These are phyloP conservation scores for Talaromyces atroroseus DNA, from an alignment of 2,329 filamentous ascomycete species.

Conservation along the genomic window DNA sequence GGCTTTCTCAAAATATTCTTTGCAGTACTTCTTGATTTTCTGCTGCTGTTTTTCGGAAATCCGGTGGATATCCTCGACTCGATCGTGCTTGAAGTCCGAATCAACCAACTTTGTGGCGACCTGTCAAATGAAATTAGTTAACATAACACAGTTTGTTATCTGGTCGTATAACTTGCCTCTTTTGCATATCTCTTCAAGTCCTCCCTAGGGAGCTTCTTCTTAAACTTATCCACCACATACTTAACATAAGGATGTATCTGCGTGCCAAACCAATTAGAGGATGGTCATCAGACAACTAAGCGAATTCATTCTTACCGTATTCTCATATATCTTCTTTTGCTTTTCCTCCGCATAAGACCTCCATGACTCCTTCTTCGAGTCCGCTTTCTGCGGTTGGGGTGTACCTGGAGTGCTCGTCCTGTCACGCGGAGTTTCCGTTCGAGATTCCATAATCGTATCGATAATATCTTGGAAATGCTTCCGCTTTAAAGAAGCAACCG, in stretches of 20 bases:
- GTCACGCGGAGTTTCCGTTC: constrained; percentile 43
- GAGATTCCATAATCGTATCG: constrained; percentile 64
- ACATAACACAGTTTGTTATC: neutral
- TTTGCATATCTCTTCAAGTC: constrained; percentile 61
- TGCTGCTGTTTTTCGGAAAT: constrained; percentile 73
- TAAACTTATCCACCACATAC: constrained; percentile 79
- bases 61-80: constrained; percentile 74
- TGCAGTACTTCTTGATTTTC: constrained; percentile 77
- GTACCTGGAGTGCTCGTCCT: constrained; percentile 57
- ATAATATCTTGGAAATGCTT: constrained; percentile 78
- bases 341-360: constrained; percentile 62
- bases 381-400: constrained; percentile 55
- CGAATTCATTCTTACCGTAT: constrained; percentile 59
- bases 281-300: neutral
- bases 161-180: constrained; percentile 43
- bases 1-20: constrained; percentile 81
- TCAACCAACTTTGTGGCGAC: constrained; percentile 83
- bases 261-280: constrained; percentile 53
- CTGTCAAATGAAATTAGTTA: constrained; percentile 20
- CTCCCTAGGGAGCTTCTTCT: constrained; percentile 78
- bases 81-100: constrained; percentile 83
- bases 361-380: constrained; percentile 49
- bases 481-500: constrained; percentile 65
- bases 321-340: constrained; percentile 91
- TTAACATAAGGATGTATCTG: constrained; percentile 65